Evolutionary conservation across 192 early-diverging fungal genomes (phyloP).

Genomic region (Lobosporangium transversale): DNA sequence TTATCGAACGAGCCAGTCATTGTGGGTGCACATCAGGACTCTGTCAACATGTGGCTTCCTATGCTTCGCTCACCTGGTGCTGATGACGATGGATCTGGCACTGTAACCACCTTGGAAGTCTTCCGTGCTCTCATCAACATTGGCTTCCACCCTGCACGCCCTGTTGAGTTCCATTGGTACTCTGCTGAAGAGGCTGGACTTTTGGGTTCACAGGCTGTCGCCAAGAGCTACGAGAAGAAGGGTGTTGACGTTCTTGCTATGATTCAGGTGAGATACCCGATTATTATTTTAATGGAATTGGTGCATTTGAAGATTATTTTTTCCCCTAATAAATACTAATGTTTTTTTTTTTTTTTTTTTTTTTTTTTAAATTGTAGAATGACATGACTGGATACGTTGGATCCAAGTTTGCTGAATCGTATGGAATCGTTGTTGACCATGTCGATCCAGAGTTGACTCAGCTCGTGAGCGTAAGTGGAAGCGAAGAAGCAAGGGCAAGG

Average conservation of each 20-base stretch:
- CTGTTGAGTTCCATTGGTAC: slow-evolving; percentile 99
- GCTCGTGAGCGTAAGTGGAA: slow-evolving; percentile 57
- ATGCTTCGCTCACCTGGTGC: slow-evolving; percentile 79
- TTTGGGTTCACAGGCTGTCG: slow-evolving; percentile 88
- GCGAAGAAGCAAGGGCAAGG: too few relatives aligned
- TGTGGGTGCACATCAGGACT: slow-evolving; percentile 91
- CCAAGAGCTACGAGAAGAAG: slow-evolving; percentile 69
- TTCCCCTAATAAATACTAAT: too few relatives aligned
- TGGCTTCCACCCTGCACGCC: slow-evolving; percentile 73
- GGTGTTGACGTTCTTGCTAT: slow-evolving; percentile 75
- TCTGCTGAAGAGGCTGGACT: slow-evolving; percentile 91
- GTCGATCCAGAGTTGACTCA: slow-evolving; percentile 68
- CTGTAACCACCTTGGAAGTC: slow-evolving; percentile 87
- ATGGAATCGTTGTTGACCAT: slow-evolving; percentile 86
- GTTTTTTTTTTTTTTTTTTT: not conserved
- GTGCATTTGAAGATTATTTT: too few relatives aligned
- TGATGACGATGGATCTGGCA: slow-evolving; percentile 93
- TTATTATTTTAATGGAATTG: not conserved
- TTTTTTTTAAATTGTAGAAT: slow-evolving; percentile 34
- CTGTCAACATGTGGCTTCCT: slow-evolving; percentile 87
- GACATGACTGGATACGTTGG: slow-evolving; percentile 93
- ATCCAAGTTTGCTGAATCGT: slow-evolving; percentile 60
- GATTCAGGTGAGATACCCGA: slow-evolving; percentile 68
- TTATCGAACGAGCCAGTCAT: slow-evolving; percentile 74
- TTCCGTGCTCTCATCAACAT: slow-evolving; percentile 74